Evolutionary conservation across 2,329 filamentous ascomycete genomes (phyloP), one percentile per base, ranked within the genome.

Genomic region (Colletotrichum truncatum): DNA sequence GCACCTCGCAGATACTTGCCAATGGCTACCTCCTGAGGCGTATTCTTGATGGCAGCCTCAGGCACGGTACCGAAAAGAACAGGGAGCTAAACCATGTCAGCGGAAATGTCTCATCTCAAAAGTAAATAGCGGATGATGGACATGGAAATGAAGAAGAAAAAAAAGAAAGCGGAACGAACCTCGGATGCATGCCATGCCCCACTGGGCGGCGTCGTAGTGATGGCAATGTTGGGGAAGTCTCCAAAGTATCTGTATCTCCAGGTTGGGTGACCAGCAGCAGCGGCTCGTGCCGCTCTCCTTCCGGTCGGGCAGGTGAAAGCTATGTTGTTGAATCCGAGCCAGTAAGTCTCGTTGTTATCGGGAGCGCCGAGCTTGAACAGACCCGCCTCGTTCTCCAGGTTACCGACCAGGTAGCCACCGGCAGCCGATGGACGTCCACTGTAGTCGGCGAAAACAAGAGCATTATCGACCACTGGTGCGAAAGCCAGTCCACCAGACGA

Each of bases 191-290:
- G 78, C 66, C 70, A 80, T 4, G 77, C 72, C 1, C 77, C 77
- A 36, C 70, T 71, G n/a, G 73, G 66, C n/a, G 71, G 68, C 7
- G 67, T 70, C 2, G 74, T 70, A 4, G 67, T 70, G 16, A 76
- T 62, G 9, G 66, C 67, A 7, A 74, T 69, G 39, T 79, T 73
- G 6, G 76, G 74, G 53, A 78, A 80, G 8, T 73, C 71, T 10
- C 77, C 78, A 38, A 77, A 73, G 49, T 76, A 80, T 12, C 75
- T 70, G 53, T 80, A 80, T 49, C 78, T 68, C 76, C 77, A 80
- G 0, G 75, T 77, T 2, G 78, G 75, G 14, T 72, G 71, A 1
- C 70, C 70, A 1, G 61, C 62, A 14, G 71, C 49, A 3, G 75
- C 41, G 25, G 70, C 69, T 16, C 64, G 57, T 51, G 75, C 72